These are phyloP conservation scores for Fusarium sarcochroum DNA, from an alignment of 2,329 filamentous ascomycete species.

Conservation along the genomic window DNA sequence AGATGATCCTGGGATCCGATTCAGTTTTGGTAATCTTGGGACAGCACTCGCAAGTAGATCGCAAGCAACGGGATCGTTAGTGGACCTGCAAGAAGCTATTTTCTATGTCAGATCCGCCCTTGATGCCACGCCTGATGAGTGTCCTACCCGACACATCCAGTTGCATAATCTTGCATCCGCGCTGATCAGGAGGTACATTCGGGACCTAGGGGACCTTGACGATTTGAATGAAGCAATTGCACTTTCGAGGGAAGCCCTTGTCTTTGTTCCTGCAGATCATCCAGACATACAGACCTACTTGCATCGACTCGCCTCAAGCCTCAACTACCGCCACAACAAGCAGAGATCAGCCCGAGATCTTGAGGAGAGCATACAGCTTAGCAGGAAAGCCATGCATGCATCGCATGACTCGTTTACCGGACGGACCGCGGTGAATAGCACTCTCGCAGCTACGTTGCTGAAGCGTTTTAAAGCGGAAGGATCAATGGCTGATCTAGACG, in stretches of 20 bases:
- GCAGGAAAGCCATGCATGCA: background rate
- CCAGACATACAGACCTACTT: background rate
- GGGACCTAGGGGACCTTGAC: background rate
- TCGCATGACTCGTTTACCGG: fast-evolving
- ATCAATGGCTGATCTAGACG: fast-evolving
- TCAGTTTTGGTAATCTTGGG: background rate
- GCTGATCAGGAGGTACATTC: background rate
- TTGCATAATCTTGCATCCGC: background rate
- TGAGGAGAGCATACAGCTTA: background rate
- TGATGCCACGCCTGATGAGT: fast-evolving
- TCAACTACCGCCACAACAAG: background rate
- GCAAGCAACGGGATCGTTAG: background rate
- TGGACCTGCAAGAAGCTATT: background rate
- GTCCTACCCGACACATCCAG: background rate
- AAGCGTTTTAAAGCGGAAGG: background rate
- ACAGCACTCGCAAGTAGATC: background rate
- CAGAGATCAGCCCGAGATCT: background rate
- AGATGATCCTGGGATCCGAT: background rate
- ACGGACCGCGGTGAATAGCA: background rate
- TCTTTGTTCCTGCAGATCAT: background rate
- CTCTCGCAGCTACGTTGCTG: background rate
- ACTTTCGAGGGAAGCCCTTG: background rate
- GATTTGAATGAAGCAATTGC: background rate
- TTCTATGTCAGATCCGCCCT: background rate
- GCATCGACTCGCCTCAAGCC: background rate